Base-by-base conservation (phyloP, 805 yeast species). In the Yarrowia porcina region DNA sequence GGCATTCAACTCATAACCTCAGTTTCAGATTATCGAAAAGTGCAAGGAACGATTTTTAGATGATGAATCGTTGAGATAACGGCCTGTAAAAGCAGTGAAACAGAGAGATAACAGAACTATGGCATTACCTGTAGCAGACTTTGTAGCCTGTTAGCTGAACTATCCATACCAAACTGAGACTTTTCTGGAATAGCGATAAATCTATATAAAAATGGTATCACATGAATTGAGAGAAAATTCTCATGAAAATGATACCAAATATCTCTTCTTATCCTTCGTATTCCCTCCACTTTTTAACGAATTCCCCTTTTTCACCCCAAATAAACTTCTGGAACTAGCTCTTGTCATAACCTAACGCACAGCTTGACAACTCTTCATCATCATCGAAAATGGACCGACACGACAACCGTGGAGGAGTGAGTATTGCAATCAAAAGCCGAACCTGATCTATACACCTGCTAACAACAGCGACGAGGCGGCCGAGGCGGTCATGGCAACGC, bases 401-500 rank as follows among this genome's bases (percentile, higher is more conserved):
- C 20, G 64, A 54, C 44, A 44, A 49, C 47, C 64, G 64, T 28
- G 65, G 64, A 36, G 66, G 59, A 35, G 59, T 52, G 59, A 52
- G 59, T 52, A 52, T 33, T 7, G 11, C 28, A 27, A 20, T 18
- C 52, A 15, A 30, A 25, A 12, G 18, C 35, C 10, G 12, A 27
- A 12, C 11, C 18, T 12, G 18, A 15, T n/a, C 4, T 20, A 10
- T 11, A 15, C 12, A 13, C 8, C 4, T 13, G 25, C 59, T 52
- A 52, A 52, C 59, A 21, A 10, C 59, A 52, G 59, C 59, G 59
- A 52, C 59, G 59, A 52, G 59, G 66, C 13, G 65, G 66, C 20
- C 38, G 63, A 23, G 67, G 66, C 23, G 63, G 64, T 12, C 47
- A 50, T 25, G 61, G 63, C 64, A 66, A 65, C 66, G 62, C 42